These are phyloP conservation scores for Hyphochytrium catenoides DNA, from an alignment of 352 stramenopile species.

Conservation along the genomic window DNA sequence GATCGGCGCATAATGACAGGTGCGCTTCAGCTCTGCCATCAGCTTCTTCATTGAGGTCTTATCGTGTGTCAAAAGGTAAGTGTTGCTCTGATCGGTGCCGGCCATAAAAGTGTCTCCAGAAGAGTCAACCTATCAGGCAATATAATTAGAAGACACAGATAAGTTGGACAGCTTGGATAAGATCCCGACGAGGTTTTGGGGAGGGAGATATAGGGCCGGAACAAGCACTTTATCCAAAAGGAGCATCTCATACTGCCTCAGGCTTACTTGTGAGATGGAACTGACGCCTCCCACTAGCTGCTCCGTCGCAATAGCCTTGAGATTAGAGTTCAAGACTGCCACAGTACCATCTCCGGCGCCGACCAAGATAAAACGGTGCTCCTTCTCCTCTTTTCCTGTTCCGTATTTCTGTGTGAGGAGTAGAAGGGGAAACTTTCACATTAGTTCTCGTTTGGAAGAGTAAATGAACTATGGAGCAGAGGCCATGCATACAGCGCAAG, in stretches of 20 bases:
- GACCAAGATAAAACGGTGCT: constrained; percentile 49
- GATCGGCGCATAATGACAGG: constrained; percentile 70
- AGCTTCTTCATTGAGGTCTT: constrained; percentile 12
- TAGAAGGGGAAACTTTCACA: no score
- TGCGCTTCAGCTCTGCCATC: constrained; percentile 39
- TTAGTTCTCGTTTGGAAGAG: no score
- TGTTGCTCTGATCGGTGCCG: constrained; percentile 79
- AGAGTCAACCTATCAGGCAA: no score
- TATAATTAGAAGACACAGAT: no score
- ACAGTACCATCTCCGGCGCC: constrained; percentile 74
- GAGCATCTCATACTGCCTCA: no score
- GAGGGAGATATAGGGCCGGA: no score
- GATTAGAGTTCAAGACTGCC: constrained; percentile 55
- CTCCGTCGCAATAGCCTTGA: constrained; percentile 36
- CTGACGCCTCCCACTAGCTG: constrained; percentile 74
- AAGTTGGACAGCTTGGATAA: no score
- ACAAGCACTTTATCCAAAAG: no score
- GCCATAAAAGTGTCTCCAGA: constrained; percentile 45
- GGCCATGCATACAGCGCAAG: no score
- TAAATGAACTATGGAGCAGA: no score
- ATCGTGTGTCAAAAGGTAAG: constrained; percentile 42
- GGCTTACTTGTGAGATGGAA: constrained; percentile 57
- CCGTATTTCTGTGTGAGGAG: no score
- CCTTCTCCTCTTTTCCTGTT: constrained; percentile 61
- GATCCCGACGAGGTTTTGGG: no score